phyloP scores from a whole-genome alignment of 371 early-diverging fungal species.

The Globomyces sp. region DNA sequence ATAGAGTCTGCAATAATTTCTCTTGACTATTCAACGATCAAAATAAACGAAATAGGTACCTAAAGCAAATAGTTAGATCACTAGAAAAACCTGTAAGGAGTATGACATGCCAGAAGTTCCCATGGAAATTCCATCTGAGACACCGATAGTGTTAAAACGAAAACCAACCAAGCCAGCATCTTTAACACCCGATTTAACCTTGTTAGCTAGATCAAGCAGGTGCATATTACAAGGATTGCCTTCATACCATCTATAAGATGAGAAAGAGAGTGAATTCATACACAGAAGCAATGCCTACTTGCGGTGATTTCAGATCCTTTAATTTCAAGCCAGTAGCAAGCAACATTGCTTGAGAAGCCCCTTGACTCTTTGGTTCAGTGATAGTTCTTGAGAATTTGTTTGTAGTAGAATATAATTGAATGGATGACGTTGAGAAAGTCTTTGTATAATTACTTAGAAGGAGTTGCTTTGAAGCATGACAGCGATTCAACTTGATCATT shows the following conservation, averaged over 20 bases:
- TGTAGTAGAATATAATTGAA: background rate
- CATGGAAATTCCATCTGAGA: conserved; percentile 96
- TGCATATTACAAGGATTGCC: conserved; percentile 99
- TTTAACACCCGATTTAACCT: conserved; percentile 90
- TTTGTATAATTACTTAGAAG: background rate
- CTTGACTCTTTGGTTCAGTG: conserved; percentile 91
- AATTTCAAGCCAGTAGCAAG: conserved; percentile 87
- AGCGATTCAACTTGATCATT: too few relatives aligned
- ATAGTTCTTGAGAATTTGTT: conserved; percentile 52
- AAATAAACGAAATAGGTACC: too few relatives aligned
- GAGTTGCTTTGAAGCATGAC: too few relatives aligned
- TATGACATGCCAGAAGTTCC: conserved; percentile 95
- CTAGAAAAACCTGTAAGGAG: conserved; percentile 66
- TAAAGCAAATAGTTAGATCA: too few relatives aligned
- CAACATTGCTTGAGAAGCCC: conserved; percentile 96
- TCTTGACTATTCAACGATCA: conserved; percentile 52
- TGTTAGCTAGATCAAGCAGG: conserved; percentile 78
- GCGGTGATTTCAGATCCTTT: conserved; percentile 78
- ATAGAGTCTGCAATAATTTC: conserved; percentile 98
- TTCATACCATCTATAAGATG: conserved; percentile 51
- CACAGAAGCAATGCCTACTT: conserved; percentile 93
- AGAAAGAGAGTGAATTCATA: too few relatives aligned
- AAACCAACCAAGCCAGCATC: conserved; percentile 87
- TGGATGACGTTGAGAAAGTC: background rate
- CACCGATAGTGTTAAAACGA: conserved; percentile 96